Evolutionary conservation across 257 asterid species (phyloP).

Genomic region (Pogostemon cablin): DNA sequence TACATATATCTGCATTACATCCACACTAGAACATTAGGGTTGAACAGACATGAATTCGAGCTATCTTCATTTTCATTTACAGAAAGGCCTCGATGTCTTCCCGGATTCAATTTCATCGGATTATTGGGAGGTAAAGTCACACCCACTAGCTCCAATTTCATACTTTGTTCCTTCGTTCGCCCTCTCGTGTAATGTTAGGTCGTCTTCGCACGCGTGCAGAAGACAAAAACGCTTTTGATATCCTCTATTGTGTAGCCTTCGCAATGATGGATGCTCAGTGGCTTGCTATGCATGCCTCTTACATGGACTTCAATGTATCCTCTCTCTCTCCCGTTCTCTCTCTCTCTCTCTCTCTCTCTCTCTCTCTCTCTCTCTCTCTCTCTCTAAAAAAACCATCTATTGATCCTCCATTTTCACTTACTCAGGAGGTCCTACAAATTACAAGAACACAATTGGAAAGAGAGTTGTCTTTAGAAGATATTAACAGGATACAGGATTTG

Average conservation of each 20-base stretch:
- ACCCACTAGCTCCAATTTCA: neutral
- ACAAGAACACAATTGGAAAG: conserved; percentile 87
- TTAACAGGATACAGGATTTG: conserved; percentile 71
- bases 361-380: conserved; percentile 22
- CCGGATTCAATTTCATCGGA: conserved; percentile 67
- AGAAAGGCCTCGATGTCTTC: conserved; percentile 85
- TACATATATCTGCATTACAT: too few relatives aligned
- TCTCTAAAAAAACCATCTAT: neutral
- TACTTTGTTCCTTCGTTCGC: neutral
- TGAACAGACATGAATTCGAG: neutral
- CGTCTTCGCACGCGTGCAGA: conserved; percentile 51
- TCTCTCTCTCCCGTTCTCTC: conserved; percentile 33
- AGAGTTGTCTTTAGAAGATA: conserved; percentile 85
- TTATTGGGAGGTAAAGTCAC: conserved; percentile 66
- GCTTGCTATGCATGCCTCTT: conserved; percentile 98
- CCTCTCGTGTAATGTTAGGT: conserved; percentile 19
- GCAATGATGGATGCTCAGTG: conserved; percentile 96
- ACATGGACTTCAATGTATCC: conserved; percentile 88
- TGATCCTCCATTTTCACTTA: neutral
- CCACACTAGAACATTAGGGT: neutral
- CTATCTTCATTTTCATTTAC: conserved; percentile 29
- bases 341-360: conserved; percentile 14
- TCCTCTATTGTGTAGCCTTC: conserved; percentile 80
- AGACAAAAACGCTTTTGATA: conserved; percentile 79
- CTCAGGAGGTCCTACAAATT: conserved; percentile 76